phyloP scores from a whole-genome alignment of 2,329 filamentous ascomycete species.

The Colletotrichum liaoningense region DNA sequence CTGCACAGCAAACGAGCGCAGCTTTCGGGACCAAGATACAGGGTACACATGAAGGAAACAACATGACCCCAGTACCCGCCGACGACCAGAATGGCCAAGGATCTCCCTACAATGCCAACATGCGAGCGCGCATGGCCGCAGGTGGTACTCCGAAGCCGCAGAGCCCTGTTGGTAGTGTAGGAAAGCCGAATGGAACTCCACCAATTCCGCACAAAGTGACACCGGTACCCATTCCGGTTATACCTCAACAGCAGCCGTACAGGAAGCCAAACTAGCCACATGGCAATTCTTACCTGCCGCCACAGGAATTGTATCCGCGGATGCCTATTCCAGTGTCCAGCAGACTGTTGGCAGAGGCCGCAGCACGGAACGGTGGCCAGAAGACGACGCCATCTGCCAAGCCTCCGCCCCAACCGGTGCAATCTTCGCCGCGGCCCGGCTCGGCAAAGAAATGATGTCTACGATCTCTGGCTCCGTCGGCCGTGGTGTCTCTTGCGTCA shows the following conservation, averaged over 20 bases:
- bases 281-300: not conserved
- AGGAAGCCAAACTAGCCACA: conserved; percentile 27
- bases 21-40: conserved; percentile 57
- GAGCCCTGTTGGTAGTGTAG: conserved; percentile 38
- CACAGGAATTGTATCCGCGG: not conserved
- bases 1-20: conserved; percentile 55
- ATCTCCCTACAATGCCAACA: conserved; percentile 47
- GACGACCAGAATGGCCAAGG: conserved; percentile 46
- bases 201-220: conserved; percentile 53
- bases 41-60: conserved; percentile 56
- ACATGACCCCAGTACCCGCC: conserved; percentile 51
- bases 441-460: not conserved
- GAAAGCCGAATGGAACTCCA: conserved; percentile 47
- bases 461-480: not conserved
- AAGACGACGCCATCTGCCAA: not conserved
- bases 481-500: not conserved
- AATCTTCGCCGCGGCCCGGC: not conserved
- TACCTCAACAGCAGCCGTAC: conserved; percentile 50
- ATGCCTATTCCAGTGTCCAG: not conserved
- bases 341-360: too few relatives aligned
- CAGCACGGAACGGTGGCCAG: not conserved
- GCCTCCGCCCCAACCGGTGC: not conserved
- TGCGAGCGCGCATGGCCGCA: conserved; percentile 51
- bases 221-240: conserved; percentile 56
- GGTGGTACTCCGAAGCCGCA: conserved; percentile 47